Evolutionary conservation across 2,329 filamentous ascomycete species (phyloP), one percentile per base, ranked within the genome.

Genomic region (Beauveria sp.): DNA sequence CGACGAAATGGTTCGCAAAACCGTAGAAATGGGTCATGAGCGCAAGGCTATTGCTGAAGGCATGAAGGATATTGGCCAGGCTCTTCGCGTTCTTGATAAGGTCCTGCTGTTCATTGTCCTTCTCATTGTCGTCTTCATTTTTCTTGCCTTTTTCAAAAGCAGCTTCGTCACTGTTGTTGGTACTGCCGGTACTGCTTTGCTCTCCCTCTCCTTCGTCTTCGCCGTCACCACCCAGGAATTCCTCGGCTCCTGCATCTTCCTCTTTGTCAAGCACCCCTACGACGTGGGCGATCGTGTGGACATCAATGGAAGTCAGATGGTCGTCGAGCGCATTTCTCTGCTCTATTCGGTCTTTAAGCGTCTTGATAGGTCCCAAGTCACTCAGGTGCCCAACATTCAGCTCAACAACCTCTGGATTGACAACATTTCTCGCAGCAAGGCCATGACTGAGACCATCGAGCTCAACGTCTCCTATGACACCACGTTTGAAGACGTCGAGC

Each of bases 211-310:
- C 4, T 99, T 99, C 77, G 89, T 97, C 68, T 98, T 99, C 74
- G 88, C 93, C 26, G 88, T 89, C 61, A 97, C 93, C 1, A 88
- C 89, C 3, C 93, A 97, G 75, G 95, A 99, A 75, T 89, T 99
- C 65, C 84, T 99, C n/a, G 93, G 93, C 70, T 97, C 93, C 43
- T 98, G 93, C 79, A 96, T 99, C 70, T 99, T 99, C 79, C 79
- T 99, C 1, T 99, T 99, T 70, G 91, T 98, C 79, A 99, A 99
- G 80, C 95, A 99, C 73, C 93, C 95, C 0, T 98, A 90, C 73
- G 95, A 99, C 72, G 92, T 98, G 24, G 93, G 93, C 64, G 95
- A 99, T 73, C 88, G 95, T 28, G 90, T 98, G 49, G 92, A 97
- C 69, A 89, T 98, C 65, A 77, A 73, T 58, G 80, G 80, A 18